Evolutionary conservation across 2,329 filamentous ascomycete genomes (phyloP).

Genomic region (Nemania serpens): DNA sequence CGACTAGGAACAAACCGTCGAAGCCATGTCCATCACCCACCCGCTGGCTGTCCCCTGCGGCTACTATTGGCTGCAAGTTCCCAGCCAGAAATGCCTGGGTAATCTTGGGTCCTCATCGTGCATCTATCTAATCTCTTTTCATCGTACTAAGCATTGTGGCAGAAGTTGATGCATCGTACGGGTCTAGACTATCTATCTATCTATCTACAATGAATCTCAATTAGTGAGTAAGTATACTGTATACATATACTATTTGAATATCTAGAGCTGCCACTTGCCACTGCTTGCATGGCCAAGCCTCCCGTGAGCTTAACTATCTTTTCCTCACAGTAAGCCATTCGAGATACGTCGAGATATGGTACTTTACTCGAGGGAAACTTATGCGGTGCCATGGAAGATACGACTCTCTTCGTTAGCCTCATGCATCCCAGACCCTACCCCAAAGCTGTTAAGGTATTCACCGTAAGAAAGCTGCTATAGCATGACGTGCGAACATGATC

Average conservation of each 20-base stretch:
- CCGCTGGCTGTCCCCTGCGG: conserved; percentile 2
- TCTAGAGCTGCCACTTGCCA: background rate
- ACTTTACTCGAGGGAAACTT: background rate
- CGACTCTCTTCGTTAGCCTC: background rate
- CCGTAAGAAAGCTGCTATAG: background rate
- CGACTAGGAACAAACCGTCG: conserved; percentile 19
- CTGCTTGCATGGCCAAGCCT: too few species aligned
- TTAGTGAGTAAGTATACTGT: background rate
- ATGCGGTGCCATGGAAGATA: background rate
- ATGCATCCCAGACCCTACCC: background rate
- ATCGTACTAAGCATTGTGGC: conserved; percentile 8
- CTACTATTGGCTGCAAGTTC: conserved; percentile 18
- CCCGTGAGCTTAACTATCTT: background rate
- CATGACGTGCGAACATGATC: conserved; percentile 3
- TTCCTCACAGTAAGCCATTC: background rate
- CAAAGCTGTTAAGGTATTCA: background rate
- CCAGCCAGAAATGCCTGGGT: conserved; percentile 6
- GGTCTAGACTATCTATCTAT: background rate
- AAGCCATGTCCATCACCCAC: conserved; percentile 16
- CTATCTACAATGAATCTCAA: background rate
- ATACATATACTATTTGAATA: background rate
- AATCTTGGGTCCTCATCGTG: conserved; percentile 12
- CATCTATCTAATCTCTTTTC: conserved; percentile 13
- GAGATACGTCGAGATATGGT: background rate
- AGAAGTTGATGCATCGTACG: background rate